phyloP scores from a whole-genome alignment of 2,329 filamentous ascomycete species.

The Phialophora verrucosa region DNA sequence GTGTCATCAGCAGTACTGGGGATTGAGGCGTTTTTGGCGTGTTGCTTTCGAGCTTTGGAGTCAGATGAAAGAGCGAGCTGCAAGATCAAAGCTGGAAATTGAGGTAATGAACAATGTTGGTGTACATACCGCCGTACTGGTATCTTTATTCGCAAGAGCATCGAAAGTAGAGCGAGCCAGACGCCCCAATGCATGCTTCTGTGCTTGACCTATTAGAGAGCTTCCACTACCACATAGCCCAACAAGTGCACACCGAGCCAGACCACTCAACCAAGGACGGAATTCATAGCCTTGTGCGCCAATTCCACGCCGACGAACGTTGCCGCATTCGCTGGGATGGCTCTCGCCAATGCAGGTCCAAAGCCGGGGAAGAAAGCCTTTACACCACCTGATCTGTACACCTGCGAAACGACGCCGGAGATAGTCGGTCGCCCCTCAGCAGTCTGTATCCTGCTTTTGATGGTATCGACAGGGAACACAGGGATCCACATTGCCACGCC shows the following conservation, averaged over 20 bases:
- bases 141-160: not conserved
- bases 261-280: conserved; percentile 48
- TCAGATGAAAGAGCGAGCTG: not conserved
- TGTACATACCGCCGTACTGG: not conserved
- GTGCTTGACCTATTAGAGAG: not conserved
- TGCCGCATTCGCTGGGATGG: conserved; percentile 93
- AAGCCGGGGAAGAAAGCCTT: conserved; percentile 98
- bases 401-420: conserved; percentile 74
- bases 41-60: not conserved
- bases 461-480: conserved; percentile 95
- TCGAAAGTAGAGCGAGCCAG: not conserved
- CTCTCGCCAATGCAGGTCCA: conserved; percentile 86
- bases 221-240: not conserved
- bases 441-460: conserved; percentile 93
- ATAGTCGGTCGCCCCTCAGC: conserved; percentile 84
- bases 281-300: conserved; percentile 58
- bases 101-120: not conserved
- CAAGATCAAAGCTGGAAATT: too few relatives aligned
- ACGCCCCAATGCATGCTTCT: not conserved
- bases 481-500: conserved; percentile 99
- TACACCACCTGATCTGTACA: conserved; percentile 82
- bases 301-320: conserved; percentile 71
- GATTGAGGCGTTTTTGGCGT: too few relatives aligned
- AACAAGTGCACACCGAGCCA: not conserved
- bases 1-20: too few relatives aligned